A percentile compares a stretch with the other conserved stretches of the same genome.
phyloP scores from a whole-genome alignment of 2,329 filamentous ascomycete genomes.

The Gaeumannomyces tritici region DNA sequence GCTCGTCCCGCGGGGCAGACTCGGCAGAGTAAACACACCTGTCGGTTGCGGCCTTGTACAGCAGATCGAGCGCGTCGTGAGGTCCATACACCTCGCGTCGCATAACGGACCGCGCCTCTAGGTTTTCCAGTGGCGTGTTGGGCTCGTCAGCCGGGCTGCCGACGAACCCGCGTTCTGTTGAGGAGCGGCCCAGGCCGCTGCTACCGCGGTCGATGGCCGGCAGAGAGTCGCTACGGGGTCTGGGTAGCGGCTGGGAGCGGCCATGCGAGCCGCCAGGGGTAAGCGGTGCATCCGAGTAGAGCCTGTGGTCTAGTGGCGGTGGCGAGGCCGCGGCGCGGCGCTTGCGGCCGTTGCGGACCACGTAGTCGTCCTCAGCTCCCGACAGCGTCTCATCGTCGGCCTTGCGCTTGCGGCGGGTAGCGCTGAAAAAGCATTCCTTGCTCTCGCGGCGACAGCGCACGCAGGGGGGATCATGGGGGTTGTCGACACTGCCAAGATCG shows the following conservation, averaged over 20 bases:
- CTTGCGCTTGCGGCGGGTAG: conserved; percentile 87
- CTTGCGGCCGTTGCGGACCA: conserved; percentile 65
- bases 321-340: conserved; percentile 40
- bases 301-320: conserved; percentile 28
- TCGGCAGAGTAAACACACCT: conserved; percentile 21
- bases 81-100: conserved; percentile 73
- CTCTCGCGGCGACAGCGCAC: conserved; percentile 87
- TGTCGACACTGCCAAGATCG: conserved; percentile 70
- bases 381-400: conserved; percentile 42
- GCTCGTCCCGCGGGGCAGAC: background rate
- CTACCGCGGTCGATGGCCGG: background rate
- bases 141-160: conserved; percentile 36
- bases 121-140: conserved; percentile 53
- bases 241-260: conserved; percentile 53
- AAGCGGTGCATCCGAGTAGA: conserved; percentile 47
- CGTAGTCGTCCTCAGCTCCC: conserved; percentile 50
- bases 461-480: conserved; percentile 88
- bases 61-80: conserved; percentile 82
- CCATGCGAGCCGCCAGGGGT: conserved; percentile 58
- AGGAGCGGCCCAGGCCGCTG: background rate
- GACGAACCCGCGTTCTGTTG: conserved; percentile 1
- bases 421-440: conserved; percentile 96
- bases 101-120: conserved; percentile 57
- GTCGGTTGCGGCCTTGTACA: conserved; percentile 77
- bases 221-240: conserved; percentile 36